These are phyloP conservation scores for Achaetomium macrosporum DNA, from an alignment of 2,329 filamentous ascomycete species.

Conservation along the genomic window DNA sequence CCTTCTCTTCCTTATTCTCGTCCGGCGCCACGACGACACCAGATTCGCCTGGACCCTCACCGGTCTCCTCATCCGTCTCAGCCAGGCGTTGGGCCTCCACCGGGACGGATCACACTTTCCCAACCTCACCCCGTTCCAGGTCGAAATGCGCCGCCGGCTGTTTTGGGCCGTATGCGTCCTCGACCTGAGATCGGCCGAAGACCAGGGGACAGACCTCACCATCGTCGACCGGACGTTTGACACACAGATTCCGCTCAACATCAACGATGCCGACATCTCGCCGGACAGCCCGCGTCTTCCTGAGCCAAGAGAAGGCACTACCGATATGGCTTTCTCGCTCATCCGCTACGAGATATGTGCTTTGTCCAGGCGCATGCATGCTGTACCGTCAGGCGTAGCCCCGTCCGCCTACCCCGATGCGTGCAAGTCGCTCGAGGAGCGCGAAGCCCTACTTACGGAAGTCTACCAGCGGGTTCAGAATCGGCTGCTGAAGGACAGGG, in stretches of 20 bases:
- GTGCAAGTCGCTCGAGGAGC: constrained; percentile 35
- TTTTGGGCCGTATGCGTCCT: constrained; percentile 58
- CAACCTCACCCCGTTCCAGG: constrained; percentile 52
- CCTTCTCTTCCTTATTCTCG: constrained; percentile 50
- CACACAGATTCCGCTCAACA: constrained; percentile 49
- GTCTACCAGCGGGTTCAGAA: constrained; percentile 41
- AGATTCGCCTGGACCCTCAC: constrained; percentile 58
- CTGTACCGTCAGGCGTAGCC: constrained; percentile 31
- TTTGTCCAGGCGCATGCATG: constrained; percentile 36
- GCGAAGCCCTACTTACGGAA: constrained; percentile 32
- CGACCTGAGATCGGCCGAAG: constrained; percentile 55
- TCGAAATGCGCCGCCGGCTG: constrained; percentile 56
- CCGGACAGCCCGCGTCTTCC: constrained; percentile 44
- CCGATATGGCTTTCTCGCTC: constrained; percentile 45
- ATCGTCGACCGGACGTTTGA: constrained; percentile 44
- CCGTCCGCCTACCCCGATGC: constrained; percentile 29
- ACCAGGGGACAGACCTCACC: constrained; percentile 48
- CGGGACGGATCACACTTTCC: constrained; percentile 50
- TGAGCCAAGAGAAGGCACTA: constrained; percentile 42
- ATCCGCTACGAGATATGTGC: constrained; percentile 40
- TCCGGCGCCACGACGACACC: constrained; percentile 46
- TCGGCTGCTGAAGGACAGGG: constrained; percentile 46
- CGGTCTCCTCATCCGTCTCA: constrained; percentile 54
- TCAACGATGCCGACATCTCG: constrained; percentile 49
- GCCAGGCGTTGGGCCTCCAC: constrained; percentile 49